These are phyloP conservation scores for Trichocomaceae sp. DNA, from an alignment of 2,329 filamentous ascomycete species.

Conservation along the genomic window DNA sequence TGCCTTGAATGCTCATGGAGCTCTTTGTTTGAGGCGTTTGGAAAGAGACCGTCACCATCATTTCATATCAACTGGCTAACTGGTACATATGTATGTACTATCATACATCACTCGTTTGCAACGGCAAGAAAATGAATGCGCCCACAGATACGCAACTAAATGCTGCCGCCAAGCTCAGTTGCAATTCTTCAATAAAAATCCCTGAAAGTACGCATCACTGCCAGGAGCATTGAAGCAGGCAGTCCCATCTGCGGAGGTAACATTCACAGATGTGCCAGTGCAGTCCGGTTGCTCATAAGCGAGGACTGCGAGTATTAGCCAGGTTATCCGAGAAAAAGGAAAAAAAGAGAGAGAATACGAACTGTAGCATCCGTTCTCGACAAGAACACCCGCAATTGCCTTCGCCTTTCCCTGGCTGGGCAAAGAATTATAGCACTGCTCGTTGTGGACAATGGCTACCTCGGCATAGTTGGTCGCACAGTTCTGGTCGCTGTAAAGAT, in stretches of 20 bases:
- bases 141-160: background rate
- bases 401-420: background rate
- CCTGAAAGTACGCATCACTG: background rate
- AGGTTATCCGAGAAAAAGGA: background rate
- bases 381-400: background rate
- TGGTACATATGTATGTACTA: no score
- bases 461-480: background rate
- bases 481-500: background rate
- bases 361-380: slow-evolving; percentile 1
- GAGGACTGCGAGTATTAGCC: background rate
- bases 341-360: background rate
- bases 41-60: no score
- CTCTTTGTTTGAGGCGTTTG: no score
- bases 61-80: no score
- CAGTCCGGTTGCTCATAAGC: slow-evolving; percentile 2
- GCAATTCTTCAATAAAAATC: background rate
- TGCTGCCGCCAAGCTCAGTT: background rate
- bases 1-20: no score
- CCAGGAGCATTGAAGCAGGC: background rate
- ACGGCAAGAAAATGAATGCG: background rate
- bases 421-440: background rate
- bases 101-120: no score
- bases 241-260: background rate
- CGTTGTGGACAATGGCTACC: background rate
- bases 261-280: background rate